These are phyloP conservation scores for Luzula sylvatica DNA, from an alignment of 176 grass and related monocot genomes.

Conservation along the genomic window DNA sequence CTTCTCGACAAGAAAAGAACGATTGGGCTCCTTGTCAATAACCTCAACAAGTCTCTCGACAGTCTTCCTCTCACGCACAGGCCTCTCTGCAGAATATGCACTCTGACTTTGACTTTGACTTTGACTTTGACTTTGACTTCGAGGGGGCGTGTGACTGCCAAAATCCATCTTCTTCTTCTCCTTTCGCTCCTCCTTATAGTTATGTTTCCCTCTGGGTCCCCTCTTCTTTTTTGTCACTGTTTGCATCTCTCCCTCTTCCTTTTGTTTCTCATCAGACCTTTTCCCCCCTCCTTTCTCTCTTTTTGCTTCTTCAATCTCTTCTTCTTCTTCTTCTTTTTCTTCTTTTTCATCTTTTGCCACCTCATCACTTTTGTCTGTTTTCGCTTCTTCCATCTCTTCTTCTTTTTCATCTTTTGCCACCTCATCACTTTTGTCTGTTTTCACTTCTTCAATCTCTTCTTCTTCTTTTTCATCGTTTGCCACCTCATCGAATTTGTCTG, in stretches of 20 bases:
- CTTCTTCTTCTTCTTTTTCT: constrained; percentile 4
- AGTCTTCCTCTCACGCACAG: constrained; percentile 90
- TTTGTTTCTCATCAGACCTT: constrained; percentile 3
- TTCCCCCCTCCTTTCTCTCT: constrained; percentile 10
- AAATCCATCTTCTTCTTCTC: constrained; percentile 5
- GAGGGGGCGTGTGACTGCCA: no score
- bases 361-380: neutral
- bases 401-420: neutral
- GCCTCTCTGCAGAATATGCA: constrained; percentile 57
- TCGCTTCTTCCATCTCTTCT: neutral
- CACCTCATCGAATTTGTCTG: neutral
- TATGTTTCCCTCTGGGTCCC: constrained; percentile 17
- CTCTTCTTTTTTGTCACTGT: constrained; percentile 19
- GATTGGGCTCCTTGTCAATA: constrained; percentile 86
- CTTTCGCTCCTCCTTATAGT: constrained; percentile 15
- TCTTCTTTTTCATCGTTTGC: neutral
- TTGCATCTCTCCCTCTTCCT: neutral
- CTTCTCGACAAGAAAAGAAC: constrained; percentile 79
- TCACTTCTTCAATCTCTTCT: neutral
- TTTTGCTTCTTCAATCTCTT: constrained; percentile 1
- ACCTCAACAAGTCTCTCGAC: constrained; percentile 98
- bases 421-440: neutral
- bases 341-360: neutral
- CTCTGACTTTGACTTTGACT: constrained; percentile 19
- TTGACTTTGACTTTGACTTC: no score